These are phyloP conservation scores for Begonia masoniana DNA, from an alignment of 306 rosid species.

Conservation along the genomic window DNA sequence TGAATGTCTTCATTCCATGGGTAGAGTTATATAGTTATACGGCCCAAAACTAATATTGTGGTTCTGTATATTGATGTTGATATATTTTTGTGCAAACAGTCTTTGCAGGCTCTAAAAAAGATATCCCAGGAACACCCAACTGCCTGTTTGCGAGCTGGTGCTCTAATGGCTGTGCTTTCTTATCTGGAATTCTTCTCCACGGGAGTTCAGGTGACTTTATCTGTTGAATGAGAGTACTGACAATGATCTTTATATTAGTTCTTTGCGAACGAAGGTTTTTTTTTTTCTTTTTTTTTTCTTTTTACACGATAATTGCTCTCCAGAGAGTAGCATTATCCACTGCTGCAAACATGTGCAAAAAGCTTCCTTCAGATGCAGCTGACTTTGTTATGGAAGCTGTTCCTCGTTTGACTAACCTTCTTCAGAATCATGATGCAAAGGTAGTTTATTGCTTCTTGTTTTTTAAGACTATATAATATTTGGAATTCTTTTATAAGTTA, in stretches of 20 bases:
- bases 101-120: constrained; percentile 96
- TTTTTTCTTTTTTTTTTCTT: too few species aligned
- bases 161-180: constrained; percentile 99
- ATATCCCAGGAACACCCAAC: constrained; percentile 99
- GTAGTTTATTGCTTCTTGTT: constrained; percentile 17
- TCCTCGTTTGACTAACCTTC: constrained; percentile 88
- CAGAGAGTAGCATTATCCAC: constrained; percentile 98
- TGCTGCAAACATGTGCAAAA: constrained; percentile 99
- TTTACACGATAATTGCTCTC: constrained; percentile 4
- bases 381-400: constrained; percentile 99
- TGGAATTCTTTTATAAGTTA: not conserved
- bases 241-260: not conserved
- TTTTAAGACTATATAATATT: not conserved
- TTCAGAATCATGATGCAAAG: constrained; percentile 96
- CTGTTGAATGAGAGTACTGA: not conserved
- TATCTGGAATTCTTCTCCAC: constrained; percentile 93
- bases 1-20: too few species aligned
- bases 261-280: too few species aligned
- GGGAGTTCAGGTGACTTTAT: constrained; percentile 74
- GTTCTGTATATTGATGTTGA: constrained; percentile 12
- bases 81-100: constrained; percentile 45
- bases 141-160: constrained; percentile 97
- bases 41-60: too few species aligned
- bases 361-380: constrained; percentile 98
- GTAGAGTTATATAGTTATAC: too few species aligned